Percentiles rank a stretch among this genome's conserved stretches.
Evolutionary conservation across 2,329 filamentous ascomycete species (phyloP).

Genomic region (Calonectria pseudoturangicola): DNA sequence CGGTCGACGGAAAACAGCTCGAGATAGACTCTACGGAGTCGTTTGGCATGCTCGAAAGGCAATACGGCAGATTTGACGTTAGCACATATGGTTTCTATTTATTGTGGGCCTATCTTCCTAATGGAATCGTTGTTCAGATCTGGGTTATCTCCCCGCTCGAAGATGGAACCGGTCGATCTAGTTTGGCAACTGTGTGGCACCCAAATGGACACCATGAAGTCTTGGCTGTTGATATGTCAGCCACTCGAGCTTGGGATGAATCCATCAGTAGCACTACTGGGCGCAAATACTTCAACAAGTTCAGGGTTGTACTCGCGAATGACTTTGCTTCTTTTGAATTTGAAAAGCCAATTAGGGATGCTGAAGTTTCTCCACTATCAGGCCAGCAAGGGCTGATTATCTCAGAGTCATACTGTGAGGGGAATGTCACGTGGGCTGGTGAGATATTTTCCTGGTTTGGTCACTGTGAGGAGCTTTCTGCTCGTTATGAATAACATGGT

Average conservation of each 20-base stretch:
- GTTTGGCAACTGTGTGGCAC: background rate
- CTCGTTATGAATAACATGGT: background rate
- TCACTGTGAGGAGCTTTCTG: background rate
- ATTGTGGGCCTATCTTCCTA: background rate
- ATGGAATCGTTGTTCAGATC: background rate
- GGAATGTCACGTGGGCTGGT: background rate
- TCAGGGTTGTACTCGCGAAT: background rate
- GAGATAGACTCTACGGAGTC: background rate
- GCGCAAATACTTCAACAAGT: background rate
- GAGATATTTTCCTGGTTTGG: background rate
- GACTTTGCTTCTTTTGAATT: background rate
- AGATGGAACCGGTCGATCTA: background rate
- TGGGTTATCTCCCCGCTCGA: slow-evolving; percentile 2
- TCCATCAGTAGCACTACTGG: background rate
- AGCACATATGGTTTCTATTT: background rate
- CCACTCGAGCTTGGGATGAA: background rate
- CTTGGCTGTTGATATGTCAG: background rate
- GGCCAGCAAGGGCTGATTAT: background rate
- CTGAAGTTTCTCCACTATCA: background rate
- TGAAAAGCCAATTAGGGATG: background rate
- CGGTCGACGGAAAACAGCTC: background rate
- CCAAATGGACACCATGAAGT: slow-evolving; percentile 1
- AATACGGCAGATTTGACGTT: slow-evolving; percentile 1
- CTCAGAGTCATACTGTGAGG: slow-evolving; percentile 4
- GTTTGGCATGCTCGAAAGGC: slow-evolving; percentile 1